These are phyloP conservation scores for Mortierella polycephala DNA, from an alignment of 371 early-diverging fungal genomes.

Conservation along the genomic window DNA sequence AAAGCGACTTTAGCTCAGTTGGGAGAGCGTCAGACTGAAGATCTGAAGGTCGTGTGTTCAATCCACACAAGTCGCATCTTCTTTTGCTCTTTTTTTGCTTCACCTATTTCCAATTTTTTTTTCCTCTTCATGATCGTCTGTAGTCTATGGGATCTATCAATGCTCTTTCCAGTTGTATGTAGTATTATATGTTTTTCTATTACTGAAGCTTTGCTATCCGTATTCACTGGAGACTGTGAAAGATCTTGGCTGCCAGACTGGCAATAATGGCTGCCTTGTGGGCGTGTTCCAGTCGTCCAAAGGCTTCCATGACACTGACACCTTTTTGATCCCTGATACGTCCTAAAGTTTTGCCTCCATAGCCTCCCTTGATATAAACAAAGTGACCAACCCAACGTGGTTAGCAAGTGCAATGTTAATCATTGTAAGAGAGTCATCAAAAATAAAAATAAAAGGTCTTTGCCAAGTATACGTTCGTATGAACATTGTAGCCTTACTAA, in stretches of 20 bases:
- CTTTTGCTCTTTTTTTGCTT: constrained; percentile 2
- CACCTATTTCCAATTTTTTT: too few relatives aligned
- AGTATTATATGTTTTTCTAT: neutral
- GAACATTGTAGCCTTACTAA: constrained; percentile 23
- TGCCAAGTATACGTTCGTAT: neutral
- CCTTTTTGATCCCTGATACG: constrained; percentile 63
- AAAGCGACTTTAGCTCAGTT: constrained; percentile 35
- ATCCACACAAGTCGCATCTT: constrained; percentile 39
- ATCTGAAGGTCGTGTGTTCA: constrained; percentile 43
- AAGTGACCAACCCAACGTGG: neutral
- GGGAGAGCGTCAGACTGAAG: constrained; percentile 47
- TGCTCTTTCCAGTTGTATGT: neutral
- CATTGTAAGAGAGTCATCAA: too few relatives aligned
- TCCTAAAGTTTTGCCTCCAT: constrained; percentile 62
- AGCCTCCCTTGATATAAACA: constrained; percentile 52
- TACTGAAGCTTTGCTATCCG: neutral
- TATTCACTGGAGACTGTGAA: constrained; percentile 35
- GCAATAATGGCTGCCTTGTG: constrained; percentile 62
- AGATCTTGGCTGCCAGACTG: constrained; percentile 60
- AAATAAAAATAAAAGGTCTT: neutral
- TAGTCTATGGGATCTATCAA: neutral
- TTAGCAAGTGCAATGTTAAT: too few relatives aligned
- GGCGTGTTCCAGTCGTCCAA: constrained; percentile 59
- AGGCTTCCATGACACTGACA: constrained; percentile 63
- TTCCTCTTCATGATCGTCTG: neutral